A percentile compares a stretch with the other conserved stretches of the same genome.
phyloP scores from a whole-genome alignment of 2,329 filamentous ascomycete genomes.

The Diaporthe vexans region DNA sequence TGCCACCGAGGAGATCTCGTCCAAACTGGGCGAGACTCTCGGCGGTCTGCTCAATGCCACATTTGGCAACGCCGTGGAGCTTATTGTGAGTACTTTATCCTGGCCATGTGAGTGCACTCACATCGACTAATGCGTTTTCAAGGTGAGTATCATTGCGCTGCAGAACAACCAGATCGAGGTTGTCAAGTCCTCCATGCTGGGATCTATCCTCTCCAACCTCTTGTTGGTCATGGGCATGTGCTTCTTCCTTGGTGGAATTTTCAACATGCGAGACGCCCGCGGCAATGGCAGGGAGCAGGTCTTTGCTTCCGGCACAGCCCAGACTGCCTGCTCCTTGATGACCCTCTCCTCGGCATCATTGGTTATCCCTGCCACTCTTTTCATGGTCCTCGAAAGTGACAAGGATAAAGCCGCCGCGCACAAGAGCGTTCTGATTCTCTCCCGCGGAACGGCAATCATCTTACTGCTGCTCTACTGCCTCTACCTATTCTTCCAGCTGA shows the following conservation, averaged over 20 bases:
- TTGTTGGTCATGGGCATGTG: conserved; percentile 88
- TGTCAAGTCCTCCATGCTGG: conserved; percentile 98
- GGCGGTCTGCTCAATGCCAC: conserved; percentile 83
- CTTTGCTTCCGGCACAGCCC: conserved; percentile 83
- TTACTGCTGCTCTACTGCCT: conserved; percentile 81
- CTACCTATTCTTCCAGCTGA: conserved; percentile 84
- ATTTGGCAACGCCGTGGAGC: conserved; percentile 84
- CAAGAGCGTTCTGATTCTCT: conserved; percentile 76
- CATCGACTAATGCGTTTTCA: conserved; percentile 12
- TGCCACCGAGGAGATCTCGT: conserved; percentile 82
- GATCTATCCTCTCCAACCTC: conserved; percentile 94
- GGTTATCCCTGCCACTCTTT: conserved; percentile 78
- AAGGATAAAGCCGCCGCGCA: conserved; percentile 55
- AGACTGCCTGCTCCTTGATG: conserved; percentile 83
- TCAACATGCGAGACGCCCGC: conserved; percentile 68
- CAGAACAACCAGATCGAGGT: conserved; percentile 89
- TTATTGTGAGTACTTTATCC: conserved; percentile 71
- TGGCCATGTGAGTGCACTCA: conserved; percentile 37
- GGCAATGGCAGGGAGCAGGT: conserved; percentile 75
- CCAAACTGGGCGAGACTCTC: conserved; percentile 79
- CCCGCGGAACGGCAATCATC: conserved; percentile 82
- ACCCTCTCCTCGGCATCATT: conserved; percentile 81
- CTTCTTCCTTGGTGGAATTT: conserved; percentile 81
- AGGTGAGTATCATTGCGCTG: conserved; percentile 94
- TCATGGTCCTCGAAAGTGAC: conserved; percentile 43